phyloP scores from a whole-genome alignment of 1,139 yeast species.

The Keqinozyma sinolaborantium region DNA sequence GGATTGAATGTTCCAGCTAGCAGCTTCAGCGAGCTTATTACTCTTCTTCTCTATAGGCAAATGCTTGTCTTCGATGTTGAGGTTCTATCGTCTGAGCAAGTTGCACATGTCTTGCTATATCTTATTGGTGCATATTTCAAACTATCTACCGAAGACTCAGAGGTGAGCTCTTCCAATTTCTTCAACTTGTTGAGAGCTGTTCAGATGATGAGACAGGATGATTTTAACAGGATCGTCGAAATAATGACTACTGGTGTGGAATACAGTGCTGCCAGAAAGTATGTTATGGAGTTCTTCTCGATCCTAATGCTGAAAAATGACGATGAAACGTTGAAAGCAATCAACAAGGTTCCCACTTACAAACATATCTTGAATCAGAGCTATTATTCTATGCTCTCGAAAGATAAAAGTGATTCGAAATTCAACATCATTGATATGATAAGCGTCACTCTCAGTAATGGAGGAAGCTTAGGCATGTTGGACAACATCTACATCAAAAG shows the following conservation, averaged over 20 bases:
- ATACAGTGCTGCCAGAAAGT: conserved; percentile 12
- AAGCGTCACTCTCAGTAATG: conserved; percentile 30
- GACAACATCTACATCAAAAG: conserved; percentile 33
- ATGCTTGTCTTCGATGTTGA: conserved; percentile 32
- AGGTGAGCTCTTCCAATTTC: conserved; percentile 20
- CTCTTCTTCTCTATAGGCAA: conserved; percentile 43
- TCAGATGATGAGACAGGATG: conserved; percentile 28
- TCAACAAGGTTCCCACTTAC: conserved; percentile 29
- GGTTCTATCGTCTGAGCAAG: conserved; percentile 24
- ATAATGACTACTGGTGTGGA: conserved; percentile 15
- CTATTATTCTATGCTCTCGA: conserved; percentile 18
- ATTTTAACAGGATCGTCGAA: conserved; percentile 16
- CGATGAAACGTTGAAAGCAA: conserved; percentile 28
- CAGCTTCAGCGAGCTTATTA: conserved; percentile 3
- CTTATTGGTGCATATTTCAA: conserved; percentile 28
- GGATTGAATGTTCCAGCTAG: neutral
- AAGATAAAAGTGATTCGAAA: conserved; percentile 17
- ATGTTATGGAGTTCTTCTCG: conserved; percentile 28
- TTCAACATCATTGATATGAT: conserved; percentile 32
- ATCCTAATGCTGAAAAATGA: conserved; percentile 33
- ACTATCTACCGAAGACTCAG: conserved; percentile 12
- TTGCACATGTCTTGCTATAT: conserved; percentile 28
- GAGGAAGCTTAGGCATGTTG: conserved; percentile 38
- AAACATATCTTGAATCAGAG: conserved; percentile 23
- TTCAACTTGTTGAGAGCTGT: conserved; percentile 37